Evolutionary conservation across 129 eudicot species (phyloP), one percentile per base, ranked within the genome.

Genomic region (Kitagawia praeruptora): DNA sequence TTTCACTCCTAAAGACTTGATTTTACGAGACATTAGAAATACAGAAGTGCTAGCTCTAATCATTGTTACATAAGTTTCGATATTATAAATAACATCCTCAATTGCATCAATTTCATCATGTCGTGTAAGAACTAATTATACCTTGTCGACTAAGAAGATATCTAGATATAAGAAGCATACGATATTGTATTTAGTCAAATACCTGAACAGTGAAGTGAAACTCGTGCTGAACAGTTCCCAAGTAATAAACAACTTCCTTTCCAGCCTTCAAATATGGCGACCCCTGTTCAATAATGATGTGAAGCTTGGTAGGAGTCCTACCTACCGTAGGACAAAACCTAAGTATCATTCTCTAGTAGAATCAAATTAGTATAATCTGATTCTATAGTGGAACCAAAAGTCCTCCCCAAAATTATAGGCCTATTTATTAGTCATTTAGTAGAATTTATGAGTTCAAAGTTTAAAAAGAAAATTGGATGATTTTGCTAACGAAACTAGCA

Each of bases 31-130:
- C 98, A 94, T 91, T 4, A 94, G 89, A 81, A 94, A 94, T 97
- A 91, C 91, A 8, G 98, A 97, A 3, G 98, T 89, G 89, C 97
- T 91, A 4, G 96, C 97, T 85, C 98, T 86, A 31, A 93, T 84
- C 0, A 97, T 93, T 5, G 97, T 91, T 53, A 93, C 98, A 74
- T 93, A 94, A 10, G 97, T 89, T 82, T 94, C 97, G 42, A 90
- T 88, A 79, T 94, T 96, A 84, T 89, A 89, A 69, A 94, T 94
- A 49, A 91, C 98, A 86, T 91, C 98, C 75, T 94, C 98, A 54
- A 94, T 88, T 14, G 97, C 97, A 86, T 94, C 98, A 75, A 91
- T 94, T 21, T 96, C 98, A 85, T 94, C 97, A 93, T 93, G 79
- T 46, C 83, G 49, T 40, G 75, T 77, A 19, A 21, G 6, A 81